Evolutionary conservation across 2,329 filamentous ascomycete genomes (phyloP).

Genomic region (Phialophora chinensis): DNA sequence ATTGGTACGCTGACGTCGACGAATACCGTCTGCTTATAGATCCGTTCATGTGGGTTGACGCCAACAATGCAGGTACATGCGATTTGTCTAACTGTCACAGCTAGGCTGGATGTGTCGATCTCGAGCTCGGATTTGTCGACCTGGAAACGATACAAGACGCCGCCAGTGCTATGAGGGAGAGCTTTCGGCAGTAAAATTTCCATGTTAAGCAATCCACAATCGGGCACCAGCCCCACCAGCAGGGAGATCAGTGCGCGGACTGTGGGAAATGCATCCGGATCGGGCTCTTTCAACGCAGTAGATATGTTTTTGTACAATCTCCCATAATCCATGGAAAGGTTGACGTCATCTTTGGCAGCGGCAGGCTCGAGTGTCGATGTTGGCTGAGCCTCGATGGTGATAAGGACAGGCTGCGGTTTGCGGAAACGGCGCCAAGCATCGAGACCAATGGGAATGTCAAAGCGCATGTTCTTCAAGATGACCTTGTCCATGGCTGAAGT

Average conservation of each 20-base stretch:
- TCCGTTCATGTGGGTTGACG: slow-evolving; percentile 59
- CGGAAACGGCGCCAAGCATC: slow-evolving; percentile 55
- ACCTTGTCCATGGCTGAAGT: slow-evolving; percentile 35
- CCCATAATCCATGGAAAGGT: slow-evolving; percentile 55
- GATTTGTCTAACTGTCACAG: slow-evolving; percentile 50
- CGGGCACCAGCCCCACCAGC: slow-evolving; percentile 26
- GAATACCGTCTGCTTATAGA: slow-evolving; percentile 58
- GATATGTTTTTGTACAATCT: slow-evolving; percentile 53
- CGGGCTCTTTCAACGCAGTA: slow-evolving; percentile 21
- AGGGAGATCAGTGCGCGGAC: slow-evolving; percentile 33
- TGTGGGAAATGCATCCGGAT: slow-evolving; percentile 28
- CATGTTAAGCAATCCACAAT: slow-evolving; percentile 32
- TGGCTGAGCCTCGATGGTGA: slow-evolving; percentile 52
- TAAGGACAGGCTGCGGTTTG: slow-evolving; percentile 54
- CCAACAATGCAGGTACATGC: slow-evolving; percentile 56
- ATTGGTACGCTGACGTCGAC: slow-evolving; percentile 45
- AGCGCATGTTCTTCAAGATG: slow-evolving; percentile 50
- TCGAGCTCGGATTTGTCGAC: slow-evolving; percentile 37
- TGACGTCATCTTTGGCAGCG: slow-evolving; percentile 52
- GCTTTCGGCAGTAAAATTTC: slow-evolving; percentile 50
- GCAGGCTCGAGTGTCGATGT: slow-evolving; percentile 49
- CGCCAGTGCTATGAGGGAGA: slow-evolving; percentile 51
- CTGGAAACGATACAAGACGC: slow-evolving; percentile 47
- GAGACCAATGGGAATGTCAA: slow-evolving; percentile 51
- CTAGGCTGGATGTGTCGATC: slow-evolving; percentile 25